A percentile compares a stretch with the other conserved stretches of the same genome.
phyloP scores from a whole-genome alignment of 23 red algal species.

The Pyropia yezoensis region DNA sequence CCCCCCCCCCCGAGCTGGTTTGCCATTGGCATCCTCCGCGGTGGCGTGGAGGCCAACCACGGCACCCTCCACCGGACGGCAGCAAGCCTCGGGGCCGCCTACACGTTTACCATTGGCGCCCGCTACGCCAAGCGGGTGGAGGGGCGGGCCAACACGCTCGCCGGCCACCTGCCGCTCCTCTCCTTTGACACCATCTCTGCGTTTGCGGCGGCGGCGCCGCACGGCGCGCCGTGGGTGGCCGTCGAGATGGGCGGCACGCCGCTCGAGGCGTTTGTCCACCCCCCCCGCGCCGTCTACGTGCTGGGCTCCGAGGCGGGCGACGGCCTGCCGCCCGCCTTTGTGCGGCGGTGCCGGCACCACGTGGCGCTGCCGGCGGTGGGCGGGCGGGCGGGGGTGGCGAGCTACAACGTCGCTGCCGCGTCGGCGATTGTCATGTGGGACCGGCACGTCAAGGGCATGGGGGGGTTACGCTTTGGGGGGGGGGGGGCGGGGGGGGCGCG shows the following conservation, averaged over 20 bases:
- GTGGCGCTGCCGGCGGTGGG: slow-evolving; percentile 29
- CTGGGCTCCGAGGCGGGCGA: slow-evolving; percentile 31
- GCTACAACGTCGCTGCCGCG: slow-evolving; percentile 56
- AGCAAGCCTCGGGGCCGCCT: slow-evolving; percentile 41
- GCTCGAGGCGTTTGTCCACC: slow-evolving; percentile 27
- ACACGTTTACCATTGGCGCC: slow-evolving; percentile 56
- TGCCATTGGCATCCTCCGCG: slow-evolving; percentile 53
- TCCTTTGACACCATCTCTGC: slow-evolving; percentile 9
- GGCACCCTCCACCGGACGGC: slow-evolving; percentile 51
- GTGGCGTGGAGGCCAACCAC: slow-evolving; percentile 42
- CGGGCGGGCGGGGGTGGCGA: slow-evolving; percentile 9
- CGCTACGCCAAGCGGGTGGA: slow-evolving; percentile 32
- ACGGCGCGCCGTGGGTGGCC: slow-evolving; percentile 42
- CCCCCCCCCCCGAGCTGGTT: slow-evolving; percentile 28
- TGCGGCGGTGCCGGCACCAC: slow-evolving; percentile 20
- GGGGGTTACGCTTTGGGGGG: no score
- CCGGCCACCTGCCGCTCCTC: slow-evolving; percentile 30
- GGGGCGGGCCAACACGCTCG: slow-evolving; percentile 39
- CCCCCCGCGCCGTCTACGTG: slow-evolving; percentile 49
- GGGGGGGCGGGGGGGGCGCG: no score
- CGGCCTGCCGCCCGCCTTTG: slow-evolving; percentile 34
- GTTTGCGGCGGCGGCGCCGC: slow-evolving; percentile 12
- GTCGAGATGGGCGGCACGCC: slow-evolving; percentile 43
- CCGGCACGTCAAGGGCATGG: slow-evolving; percentile 9
- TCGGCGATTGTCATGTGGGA: slow-evolving; percentile 57